phyloP scores from a whole-genome alignment of 2,329 filamentous ascomycete genomes.

The Periconia sp. region DNA sequence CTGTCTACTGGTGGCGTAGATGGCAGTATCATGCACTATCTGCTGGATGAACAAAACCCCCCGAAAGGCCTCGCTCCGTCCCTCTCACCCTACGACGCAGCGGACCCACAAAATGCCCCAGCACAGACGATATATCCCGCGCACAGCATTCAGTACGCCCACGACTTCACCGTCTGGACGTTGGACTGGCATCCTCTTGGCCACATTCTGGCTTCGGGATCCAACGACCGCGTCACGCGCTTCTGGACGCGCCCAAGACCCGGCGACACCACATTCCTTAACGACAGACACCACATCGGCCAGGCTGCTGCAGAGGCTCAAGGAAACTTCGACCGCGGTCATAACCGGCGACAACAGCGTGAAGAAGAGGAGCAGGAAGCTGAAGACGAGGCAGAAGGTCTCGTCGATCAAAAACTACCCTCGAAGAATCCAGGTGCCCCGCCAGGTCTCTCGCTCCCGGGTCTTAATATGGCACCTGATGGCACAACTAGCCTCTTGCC shows the following conservation, averaged over 20 bases:
- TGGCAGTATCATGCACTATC: constrained; percentile 88
- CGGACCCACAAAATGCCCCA: constrained; percentile 78
- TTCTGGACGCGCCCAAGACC: constrained; percentile 95
- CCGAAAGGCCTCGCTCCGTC: constrained; percentile 74
- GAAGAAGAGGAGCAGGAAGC: constrained; percentile 94
- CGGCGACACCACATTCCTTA: constrained; percentile 82
- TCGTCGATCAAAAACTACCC: constrained; percentile 88
- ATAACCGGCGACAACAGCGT: constrained; percentile 79
- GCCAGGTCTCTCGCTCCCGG: constrained; percentile 58
- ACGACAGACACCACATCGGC: constrained; percentile 94
- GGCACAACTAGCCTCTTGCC: constrained; percentile 56
- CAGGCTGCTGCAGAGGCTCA: constrained; percentile 91
- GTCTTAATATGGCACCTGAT: constrained; percentile 42
- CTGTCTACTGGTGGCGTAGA: constrained; percentile 91
- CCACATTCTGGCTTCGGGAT: constrained; percentile 92
- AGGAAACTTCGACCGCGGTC: constrained; percentile 89
- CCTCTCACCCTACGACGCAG: constrained; percentile 82
- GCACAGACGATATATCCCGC: constrained; percentile 92
- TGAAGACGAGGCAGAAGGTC: constrained; percentile 90
- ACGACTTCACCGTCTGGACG: constrained; percentile 96
- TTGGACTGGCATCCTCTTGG: constrained; percentile 97
- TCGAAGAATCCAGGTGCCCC: constrained; percentile 65
- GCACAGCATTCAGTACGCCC: constrained; percentile 84
- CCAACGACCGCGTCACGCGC: constrained; percentile 93
- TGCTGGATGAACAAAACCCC: constrained; percentile 93